Conservation (phyloP, 306 rosid species). For the Lagenaria siceraria region DNA sequence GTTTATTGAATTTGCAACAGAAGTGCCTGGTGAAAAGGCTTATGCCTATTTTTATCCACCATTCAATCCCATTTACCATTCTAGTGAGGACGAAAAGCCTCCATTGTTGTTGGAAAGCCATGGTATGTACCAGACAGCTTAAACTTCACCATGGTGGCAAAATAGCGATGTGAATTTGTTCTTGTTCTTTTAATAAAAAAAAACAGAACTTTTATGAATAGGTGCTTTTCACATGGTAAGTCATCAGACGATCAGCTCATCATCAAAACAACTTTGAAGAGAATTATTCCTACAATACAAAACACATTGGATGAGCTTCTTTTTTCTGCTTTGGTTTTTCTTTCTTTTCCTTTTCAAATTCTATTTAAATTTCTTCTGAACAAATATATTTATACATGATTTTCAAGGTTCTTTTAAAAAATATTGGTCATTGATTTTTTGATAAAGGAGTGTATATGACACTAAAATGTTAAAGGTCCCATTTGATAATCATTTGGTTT, state of each 20-base stretch:
- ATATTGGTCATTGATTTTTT: not conserved
- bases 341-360: not conserved
- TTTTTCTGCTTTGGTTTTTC: not conserved
- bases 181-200: not conserved
- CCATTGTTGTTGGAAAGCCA: conserved; percentile 77
- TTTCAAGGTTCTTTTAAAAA: not conserved
- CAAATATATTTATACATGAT: not conserved
- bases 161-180: not conserved
- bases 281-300: not conserved
- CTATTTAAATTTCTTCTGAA: not conserved
- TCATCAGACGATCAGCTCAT: not conserved
- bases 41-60: conserved; percentile 86
- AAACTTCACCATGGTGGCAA: not conserved
- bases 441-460: not conserved
- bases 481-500: too few species aligned
- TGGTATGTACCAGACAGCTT: conserved; percentile 34
- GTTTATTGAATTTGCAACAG: conserved; percentile 80
- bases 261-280: not conserved
- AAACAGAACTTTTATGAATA: not conserved
- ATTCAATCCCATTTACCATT: conserved; percentile 45
- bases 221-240: not conserved
- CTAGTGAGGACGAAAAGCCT: conserved; percentile 64
- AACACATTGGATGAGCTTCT: not conserved
- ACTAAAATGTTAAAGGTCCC: not conserved
- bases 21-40: conserved; percentile 78